Percentiles rank a stretch among this genome's conserved stretches.
phyloP scores from a whole-genome alignment of 2,329 filamentous ascomycete species.

The Arthrobotrys pseudoclavata region DNA sequence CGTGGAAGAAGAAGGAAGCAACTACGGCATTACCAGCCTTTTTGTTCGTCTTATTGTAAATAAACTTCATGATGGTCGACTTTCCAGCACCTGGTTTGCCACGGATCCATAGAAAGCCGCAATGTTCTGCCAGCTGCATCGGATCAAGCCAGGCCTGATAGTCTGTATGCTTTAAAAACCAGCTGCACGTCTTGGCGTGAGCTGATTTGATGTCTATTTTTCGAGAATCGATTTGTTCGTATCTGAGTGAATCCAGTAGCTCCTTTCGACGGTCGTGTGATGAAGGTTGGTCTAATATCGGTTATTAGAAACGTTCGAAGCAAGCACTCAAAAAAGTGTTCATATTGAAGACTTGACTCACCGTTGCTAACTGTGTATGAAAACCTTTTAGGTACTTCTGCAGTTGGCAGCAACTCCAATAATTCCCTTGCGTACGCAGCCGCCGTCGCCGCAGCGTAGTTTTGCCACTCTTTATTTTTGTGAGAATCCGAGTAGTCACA shows the following conservation, averaged over 20 bases:
- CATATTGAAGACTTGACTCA: no score
- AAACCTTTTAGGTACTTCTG: background rate
- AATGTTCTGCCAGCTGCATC: conserved; percentile 63
- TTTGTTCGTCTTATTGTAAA: conserved; percentile 60
- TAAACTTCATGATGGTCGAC: conserved; percentile 67
- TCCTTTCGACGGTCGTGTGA: background rate
- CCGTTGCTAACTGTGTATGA: no score
- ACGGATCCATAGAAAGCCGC: conserved; percentile 69
- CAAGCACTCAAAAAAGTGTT: no score
- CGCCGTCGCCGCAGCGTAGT: conserved; percentile 39
- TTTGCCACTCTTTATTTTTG: conserved; percentile 56
- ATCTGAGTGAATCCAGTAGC: conserved; percentile 65
- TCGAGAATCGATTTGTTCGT: conserved; percentile 67
- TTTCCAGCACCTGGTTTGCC: conserved; percentile 69
- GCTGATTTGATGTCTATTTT: conserved; percentile 66
- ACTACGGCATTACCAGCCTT: conserved; percentile 31
- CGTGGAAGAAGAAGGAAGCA: conserved; percentile 64
- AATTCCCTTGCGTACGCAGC: conserved; percentile 45
- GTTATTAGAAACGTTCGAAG: background rate
- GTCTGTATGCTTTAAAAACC: conserved; percentile 65
- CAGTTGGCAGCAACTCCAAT: conserved; percentile 25
- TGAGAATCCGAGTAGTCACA: conserved; percentile 55
- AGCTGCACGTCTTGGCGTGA: conserved; percentile 66
- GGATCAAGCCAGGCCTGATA: conserved; percentile 67
- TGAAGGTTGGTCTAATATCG: background rate